A percentile compares a stretch with the other conserved stretches of the same genome.
phyloP scores from a whole-genome alignment of 2,329 filamentous ascomycete species.

The Sporothrix globosa region DNA sequence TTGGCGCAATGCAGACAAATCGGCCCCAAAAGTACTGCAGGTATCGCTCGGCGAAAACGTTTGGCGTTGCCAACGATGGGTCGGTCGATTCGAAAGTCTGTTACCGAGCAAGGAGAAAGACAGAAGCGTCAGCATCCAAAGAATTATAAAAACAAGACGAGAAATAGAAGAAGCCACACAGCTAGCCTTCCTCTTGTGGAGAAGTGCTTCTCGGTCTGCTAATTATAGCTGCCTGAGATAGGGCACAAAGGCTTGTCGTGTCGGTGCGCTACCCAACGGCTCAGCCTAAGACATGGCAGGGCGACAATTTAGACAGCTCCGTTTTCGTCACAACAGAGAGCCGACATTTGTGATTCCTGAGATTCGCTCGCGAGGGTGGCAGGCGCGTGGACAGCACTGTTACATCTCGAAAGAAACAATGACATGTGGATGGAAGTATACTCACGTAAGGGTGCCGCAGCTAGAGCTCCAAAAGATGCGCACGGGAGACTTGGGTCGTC shows the following conservation, averaged over 20 bases:
- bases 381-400: neutral
- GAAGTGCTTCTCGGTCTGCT: neutral
- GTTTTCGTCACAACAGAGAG: slow-evolving; percentile 17
- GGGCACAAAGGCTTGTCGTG: neutral
- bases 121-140: neutral
- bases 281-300: neutral
- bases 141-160: neutral
- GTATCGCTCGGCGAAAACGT: neutral
- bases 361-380: slow-evolving; percentile 6
- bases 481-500: slow-evolving; percentile 10
- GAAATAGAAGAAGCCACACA: neutral
- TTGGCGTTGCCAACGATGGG: neutral
- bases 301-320: neutral
- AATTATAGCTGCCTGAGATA: neutral
- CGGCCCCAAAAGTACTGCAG: neutral
- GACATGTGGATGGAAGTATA: neutral
- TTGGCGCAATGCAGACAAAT: neutral
- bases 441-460: neutral
- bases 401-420: neutral
- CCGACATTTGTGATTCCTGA: neutral
- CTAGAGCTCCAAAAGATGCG: neutral
- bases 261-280: slow-evolving; percentile 11
- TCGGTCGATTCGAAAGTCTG: neutral
- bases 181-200: neutral
- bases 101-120: neutral